phyloP scores from a whole-genome alignment of 306 rosid species.

The Begonia masoniana region DNA sequence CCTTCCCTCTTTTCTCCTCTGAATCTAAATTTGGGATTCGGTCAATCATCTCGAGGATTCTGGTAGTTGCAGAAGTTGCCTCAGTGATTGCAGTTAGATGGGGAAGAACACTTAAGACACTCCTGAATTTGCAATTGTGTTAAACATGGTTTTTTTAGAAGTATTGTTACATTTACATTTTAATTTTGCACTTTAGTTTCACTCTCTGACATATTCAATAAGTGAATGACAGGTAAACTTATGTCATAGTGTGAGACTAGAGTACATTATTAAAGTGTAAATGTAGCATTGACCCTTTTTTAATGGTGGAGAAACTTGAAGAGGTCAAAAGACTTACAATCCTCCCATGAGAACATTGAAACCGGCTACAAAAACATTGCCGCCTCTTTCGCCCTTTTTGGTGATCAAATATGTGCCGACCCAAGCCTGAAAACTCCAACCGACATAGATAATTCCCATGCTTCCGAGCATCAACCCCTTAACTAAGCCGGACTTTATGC shows the following conservation, averaged over 20 bases:
- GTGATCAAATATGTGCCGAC: constrained; percentile 67
- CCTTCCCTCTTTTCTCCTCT: constrained; percentile 65
- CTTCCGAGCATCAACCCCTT: constrained; percentile 90
- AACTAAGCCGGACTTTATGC: constrained; percentile 56
- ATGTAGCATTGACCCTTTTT: no score
- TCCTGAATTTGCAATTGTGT: constrained; percentile 33
- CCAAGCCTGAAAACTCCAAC: constrained; percentile 98
- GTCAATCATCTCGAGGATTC: constrained; percentile 65
- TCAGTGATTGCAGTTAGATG: constrained; percentile 68
- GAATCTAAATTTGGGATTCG: constrained; percentile 48
- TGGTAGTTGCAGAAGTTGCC: constrained; percentile 51
- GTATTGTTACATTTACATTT: not conserved
- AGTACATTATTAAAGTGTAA: no score
- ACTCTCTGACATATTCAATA: no score
- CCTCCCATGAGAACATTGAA: constrained; percentile 90
- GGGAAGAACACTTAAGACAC: constrained; percentile 80
- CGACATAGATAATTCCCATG: constrained; percentile 64
- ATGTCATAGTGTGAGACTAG: no score
- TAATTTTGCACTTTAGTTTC: no score
- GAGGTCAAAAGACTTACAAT: constrained; percentile 41
- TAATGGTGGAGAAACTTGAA: not conserved
- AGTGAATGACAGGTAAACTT: no score
- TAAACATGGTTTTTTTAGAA: constrained; percentile 2
- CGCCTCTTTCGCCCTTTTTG: constrained; percentile 61
- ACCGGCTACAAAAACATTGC: constrained; percentile 76